Evolutionary conservation across 805 yeast genomes (phyloP), one percentile per base, ranked within the genome.

Genomic region (Cyberlindnera mississippiensis): DNA sequence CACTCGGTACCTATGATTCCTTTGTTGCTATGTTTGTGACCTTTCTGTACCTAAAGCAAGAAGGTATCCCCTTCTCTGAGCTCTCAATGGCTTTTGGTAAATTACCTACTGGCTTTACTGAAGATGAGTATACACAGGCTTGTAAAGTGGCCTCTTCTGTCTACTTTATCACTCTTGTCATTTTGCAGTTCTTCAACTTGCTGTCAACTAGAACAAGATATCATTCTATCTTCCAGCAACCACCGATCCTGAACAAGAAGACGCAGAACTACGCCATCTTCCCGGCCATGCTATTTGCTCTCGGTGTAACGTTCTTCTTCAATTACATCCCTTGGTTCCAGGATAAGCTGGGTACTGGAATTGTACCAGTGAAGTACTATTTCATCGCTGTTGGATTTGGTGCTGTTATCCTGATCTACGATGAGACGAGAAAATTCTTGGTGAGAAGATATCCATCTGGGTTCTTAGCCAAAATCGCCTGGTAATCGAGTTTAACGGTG

Each of bases 311-410:
- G 1, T 66, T 71, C 48, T 53, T 72, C 49, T 61, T 71, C 51
- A 69, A 68, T 47, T 69, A 71, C 46, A 60, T 66, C 31, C 72
- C 73, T 5, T 64, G 65, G 38, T 55, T 71, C 40, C 67, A 68
- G 39, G 46, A 41, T 1, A 55, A 60, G 14, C 52, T 72, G 45
- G 66, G 60, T 5, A 60, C 74, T 2, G 57, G 61, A 2, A 52
- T 54, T 17, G 68, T 71, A 19, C 75, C 75, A 7, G 71, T 64
- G n/a, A 68, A 70, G 47, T 68, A 66, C 52, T 73, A 64, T 50
- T 68, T 73, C 47, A 64, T 71, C 33, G 71, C 78, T 2, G 29
- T 71, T 35, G 75, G 72, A 0, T 67, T 73, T 50, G 77, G 76
- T 14, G 27, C 55, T 3, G 53, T 64, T n/a, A 62, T 72, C 8